Conservation (phyloP, 768 basidiomycete species). For the Auricularia auricula-judae region DNA sequence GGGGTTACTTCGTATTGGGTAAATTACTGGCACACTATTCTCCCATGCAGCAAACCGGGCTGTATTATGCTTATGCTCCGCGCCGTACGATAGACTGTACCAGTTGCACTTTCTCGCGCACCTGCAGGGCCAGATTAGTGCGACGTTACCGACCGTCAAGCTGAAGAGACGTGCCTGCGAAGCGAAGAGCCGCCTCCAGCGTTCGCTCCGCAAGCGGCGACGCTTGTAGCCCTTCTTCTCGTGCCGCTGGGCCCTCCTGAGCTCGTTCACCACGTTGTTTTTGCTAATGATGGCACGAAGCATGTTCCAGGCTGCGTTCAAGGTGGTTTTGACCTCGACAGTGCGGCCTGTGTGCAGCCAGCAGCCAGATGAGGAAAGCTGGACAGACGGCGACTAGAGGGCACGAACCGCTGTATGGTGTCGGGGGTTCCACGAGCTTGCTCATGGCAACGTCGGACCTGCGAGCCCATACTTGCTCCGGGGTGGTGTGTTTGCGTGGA, state of each 20-base stretch:
- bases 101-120: constrained; percentile 71
- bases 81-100: constrained; percentile 69
- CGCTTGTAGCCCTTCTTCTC: constrained; percentile 78
- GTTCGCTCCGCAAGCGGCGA: constrained; percentile 58
- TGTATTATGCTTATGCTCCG: constrained; percentile 49
- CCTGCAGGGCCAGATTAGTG: constrained; percentile 33
- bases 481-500: not conserved
- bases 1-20: not conserved
- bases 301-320: constrained; percentile 35
- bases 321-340: constrained; percentile 32
- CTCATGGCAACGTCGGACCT: constrained; percentile 2
- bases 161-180: constrained; percentile 45
- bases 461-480: not conserved
- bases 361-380: not conserved
- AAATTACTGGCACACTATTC: not conserved
- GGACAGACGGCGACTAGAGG: not conserved
- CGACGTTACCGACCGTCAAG: constrained; percentile 8
- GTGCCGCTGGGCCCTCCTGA: constrained; percentile 46
- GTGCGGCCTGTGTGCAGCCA: constrained; percentile 42
- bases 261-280: constrained; percentile 45
- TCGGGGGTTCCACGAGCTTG: constrained; percentile 17
- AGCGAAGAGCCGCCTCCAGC: constrained; percentile 73
- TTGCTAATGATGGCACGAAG: constrained; percentile 40
- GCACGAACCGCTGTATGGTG: constrained; percentile 13
- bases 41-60: not conserved